These are phyloP conservation scores for Coprinellus aureogranulatus DNA, from an alignment of 768 basidiomycete species.

Conservation along the genomic window DNA sequence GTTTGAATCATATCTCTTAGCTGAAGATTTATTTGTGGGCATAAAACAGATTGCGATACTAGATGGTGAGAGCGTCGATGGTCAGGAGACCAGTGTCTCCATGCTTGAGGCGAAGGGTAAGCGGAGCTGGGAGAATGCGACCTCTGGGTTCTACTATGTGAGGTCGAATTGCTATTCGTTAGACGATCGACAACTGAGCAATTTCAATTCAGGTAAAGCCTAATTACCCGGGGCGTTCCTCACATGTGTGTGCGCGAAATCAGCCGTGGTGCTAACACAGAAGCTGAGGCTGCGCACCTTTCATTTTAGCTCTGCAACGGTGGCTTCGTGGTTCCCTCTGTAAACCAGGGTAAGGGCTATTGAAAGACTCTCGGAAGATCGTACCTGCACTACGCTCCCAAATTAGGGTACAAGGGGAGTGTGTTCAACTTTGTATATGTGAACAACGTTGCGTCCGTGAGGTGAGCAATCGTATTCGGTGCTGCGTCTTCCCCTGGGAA, in stretches of 20 bases:
- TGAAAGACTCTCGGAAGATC: conserved; percentile 75
- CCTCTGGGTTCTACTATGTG: conserved; percentile 73
- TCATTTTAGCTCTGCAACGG: conserved; percentile 77
- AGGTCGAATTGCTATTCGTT: background rate
- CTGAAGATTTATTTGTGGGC: conserved; percentile 72
- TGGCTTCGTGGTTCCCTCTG: conserved; percentile 76
- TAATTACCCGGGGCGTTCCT: conserved; percentile 87
- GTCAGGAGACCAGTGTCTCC: background rate
- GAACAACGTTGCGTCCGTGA: conserved; percentile 74
- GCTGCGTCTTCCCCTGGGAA: too few relatives aligned
- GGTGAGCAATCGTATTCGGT: conserved; percentile 37
- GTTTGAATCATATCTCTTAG: conserved; percentile 78
- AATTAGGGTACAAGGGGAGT: conserved; percentile 71
- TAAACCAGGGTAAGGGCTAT: conserved; percentile 61
- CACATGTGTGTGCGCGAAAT: conserved; percentile 63
- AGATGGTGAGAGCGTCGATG: background rate
- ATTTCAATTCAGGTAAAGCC: conserved; percentile 56
- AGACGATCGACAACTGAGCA: conserved; percentile 6
- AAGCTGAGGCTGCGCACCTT: background rate
- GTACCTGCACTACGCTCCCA: conserved; percentile 78
- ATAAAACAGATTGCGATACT: conserved; percentile 29
- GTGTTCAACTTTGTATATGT: conserved; percentile 92
- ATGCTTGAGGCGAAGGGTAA: background rate
- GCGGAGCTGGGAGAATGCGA: conserved; percentile 56
- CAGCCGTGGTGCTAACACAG: background rate